These are phyloP conservation scores for Lecanosticta acicola DNA, from an alignment of 2,329 filamentous ascomycete genomes.

Conservation along the genomic window DNA sequence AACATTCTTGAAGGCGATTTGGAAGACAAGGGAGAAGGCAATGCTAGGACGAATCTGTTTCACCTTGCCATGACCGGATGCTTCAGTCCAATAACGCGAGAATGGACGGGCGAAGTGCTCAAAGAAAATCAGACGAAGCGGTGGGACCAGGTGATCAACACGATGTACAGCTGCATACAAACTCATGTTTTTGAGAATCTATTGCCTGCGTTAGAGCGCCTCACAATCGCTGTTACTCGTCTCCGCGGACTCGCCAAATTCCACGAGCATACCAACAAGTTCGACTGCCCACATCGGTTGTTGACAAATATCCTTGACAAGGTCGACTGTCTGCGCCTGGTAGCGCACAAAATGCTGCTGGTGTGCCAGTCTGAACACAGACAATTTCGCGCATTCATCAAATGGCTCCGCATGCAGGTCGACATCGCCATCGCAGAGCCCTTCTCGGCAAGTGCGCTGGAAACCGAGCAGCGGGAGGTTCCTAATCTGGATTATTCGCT, in stretches of 20 bases:
- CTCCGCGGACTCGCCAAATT: constrained; percentile 79
- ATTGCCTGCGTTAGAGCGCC: constrained; percentile 79
- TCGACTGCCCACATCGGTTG: constrained; percentile 44
- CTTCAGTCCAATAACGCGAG: constrained; percentile 66
- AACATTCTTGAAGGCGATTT: constrained; percentile 64
- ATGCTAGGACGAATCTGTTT: constrained; percentile 70
- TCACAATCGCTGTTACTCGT: constrained; percentile 72
- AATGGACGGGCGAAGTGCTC: constrained; percentile 60
- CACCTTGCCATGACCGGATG: constrained; percentile 81
- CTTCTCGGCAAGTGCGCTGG: constrained; percentile 55
- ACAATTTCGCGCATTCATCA: constrained; percentile 71
- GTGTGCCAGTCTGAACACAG: constrained; percentile 70
- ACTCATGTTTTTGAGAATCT: constrained; percentile 80
- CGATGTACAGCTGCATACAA: constrained; percentile 71
- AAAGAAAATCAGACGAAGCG: constrained; percentile 60
- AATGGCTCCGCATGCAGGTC: constrained; percentile 79
- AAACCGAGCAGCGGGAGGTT: constrained; percentile 71
- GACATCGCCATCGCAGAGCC: constrained; percentile 66
- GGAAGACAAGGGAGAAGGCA: constrained; percentile 56
- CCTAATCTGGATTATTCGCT: constrained; percentile 64
- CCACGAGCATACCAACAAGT: constrained; percentile 58
- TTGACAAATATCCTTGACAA: constrained; percentile 55
- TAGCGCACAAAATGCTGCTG: constrained; percentile 67
- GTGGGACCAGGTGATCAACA: constrained; percentile 83
- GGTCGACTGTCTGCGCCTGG: constrained; percentile 66